A percentile compares a stretch with the other conserved stretches of the same genome.
These are phyloP conservation scores for Strigomonas culicis DNA, from an alignment of 208 protist genomes.

Conservation along the genomic window DNA sequence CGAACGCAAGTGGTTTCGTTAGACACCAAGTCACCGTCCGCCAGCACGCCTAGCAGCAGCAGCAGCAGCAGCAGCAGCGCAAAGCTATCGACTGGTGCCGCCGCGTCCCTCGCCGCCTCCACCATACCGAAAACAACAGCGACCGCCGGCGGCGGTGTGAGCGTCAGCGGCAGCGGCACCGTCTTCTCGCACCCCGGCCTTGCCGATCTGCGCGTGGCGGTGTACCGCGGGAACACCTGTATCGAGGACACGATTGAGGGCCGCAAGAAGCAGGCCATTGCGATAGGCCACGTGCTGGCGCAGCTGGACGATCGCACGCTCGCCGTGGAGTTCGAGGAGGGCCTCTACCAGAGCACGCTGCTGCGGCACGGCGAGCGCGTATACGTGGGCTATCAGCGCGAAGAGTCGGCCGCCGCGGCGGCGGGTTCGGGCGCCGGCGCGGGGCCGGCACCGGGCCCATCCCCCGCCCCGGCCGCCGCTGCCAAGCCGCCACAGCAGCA, in stretches of 20 bases:
- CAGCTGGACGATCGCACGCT: conserved; percentile 71
- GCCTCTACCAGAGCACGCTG: conserved; percentile 2
- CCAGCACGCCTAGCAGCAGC: not conserved
- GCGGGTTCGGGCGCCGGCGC: not conserved
- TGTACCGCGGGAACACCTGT: conserved; percentile 18
- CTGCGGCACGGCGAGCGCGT: conserved; percentile 33
- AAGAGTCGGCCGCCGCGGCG: conserved; percentile 9
- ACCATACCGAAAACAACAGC: not conserved
- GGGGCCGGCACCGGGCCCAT: not conserved
- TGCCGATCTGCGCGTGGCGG: conserved; percentile 57
- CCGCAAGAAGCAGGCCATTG: conserved; percentile 35
- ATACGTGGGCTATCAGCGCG: conserved; percentile 46
- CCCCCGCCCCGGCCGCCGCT: not conserved
- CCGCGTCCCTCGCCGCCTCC: no score
- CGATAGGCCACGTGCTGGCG: conserved; percentile 69
- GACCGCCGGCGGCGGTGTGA: not conserved
- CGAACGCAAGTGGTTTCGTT: no score
- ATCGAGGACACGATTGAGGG: conserved; percentile 16
- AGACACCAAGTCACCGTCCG: no score
- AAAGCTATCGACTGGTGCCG: not conserved
- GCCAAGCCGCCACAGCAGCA: not conserved
- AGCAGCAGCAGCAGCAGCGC: not conserved
- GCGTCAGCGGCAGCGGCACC: conserved; percentile 12
- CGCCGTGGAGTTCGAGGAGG: conserved; percentile 56
- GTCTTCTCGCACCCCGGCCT: conserved; percentile 35